Conservation (phyloP, 2,329 filamentous ascomycete species). For the Tolypocladium cylindrosporum region DNA sequence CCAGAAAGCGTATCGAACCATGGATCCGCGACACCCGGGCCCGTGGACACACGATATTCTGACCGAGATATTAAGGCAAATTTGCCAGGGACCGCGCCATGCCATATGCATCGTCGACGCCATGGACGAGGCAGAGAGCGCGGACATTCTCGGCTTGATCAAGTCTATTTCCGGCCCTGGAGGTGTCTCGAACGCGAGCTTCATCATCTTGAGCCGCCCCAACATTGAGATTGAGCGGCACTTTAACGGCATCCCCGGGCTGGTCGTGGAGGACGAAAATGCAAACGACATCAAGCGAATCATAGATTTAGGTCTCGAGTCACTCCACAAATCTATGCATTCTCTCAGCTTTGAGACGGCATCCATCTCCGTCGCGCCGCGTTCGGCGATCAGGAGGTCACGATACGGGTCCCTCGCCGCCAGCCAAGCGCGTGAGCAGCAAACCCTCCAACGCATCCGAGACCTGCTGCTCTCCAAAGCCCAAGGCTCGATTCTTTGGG, state of each 20-base stretch:
- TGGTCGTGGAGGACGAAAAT: background rate
- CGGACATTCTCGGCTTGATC: background rate
- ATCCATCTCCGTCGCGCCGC: background rate
- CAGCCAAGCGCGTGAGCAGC: background rate
- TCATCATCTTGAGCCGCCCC: background rate
- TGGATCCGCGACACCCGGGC: background rate
- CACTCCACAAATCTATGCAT: background rate
- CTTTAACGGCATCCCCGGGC: background rate
- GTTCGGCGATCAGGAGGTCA: background rate
- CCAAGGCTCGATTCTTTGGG: constrained; percentile 3
- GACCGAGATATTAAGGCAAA: background rate
- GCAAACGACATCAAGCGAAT: background rate
- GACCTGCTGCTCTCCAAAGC: background rate
- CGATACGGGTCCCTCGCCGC: background rate
- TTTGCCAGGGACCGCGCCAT: background rate
- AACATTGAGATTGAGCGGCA: constrained; percentile 1
- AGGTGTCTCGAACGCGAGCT: background rate
- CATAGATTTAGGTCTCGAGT: background rate
- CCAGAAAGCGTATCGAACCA: background rate
- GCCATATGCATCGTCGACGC: background rate
- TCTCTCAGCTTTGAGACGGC: background rate
- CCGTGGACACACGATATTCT: background rate
- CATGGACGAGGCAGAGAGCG: background rate
- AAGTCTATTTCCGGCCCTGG: background rate
- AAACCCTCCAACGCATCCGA: background rate